Conservation (phyloP, 306 rosid species). For the Rosa lucieae region DNA sequence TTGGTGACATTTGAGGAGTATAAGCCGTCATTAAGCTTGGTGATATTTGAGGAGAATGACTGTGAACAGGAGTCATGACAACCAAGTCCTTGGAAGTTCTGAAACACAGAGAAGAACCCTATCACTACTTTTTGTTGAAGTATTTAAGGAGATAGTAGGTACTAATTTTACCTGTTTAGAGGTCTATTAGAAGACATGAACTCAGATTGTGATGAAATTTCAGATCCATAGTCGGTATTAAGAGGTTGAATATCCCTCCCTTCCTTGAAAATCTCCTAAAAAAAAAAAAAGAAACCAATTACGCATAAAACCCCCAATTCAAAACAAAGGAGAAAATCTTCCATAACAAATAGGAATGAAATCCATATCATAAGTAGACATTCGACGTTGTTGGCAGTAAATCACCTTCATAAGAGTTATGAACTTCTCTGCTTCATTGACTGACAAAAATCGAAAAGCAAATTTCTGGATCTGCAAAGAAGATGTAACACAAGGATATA, state of each 20-base stretch:
- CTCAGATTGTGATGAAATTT: constrained; percentile 63
- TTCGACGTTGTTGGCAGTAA: constrained; percentile 3
- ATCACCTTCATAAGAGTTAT: constrained; percentile 57
- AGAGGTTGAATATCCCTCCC: constrained; percentile 46
- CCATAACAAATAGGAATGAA: constrained; percentile 8
- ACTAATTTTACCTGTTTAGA: constrained; percentile 38
- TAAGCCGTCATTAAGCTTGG: constrained; percentile 4
- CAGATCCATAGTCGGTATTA: constrained; percentile 55
- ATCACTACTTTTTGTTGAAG: constrained; percentile 23
- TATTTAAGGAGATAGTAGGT: constrained; percentile 1
- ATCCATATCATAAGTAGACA: neutral
- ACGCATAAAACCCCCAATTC: constrained; percentile 9
- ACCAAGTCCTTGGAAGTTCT: constrained; percentile 53
- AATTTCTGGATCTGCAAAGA: constrained; percentile 74
- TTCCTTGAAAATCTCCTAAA: constrained; percentile 60
- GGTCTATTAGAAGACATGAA: constrained; percentile 57
- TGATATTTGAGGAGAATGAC: constrained; percentile 58
- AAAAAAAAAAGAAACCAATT: constrained; percentile 11
- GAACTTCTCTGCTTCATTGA: constrained; percentile 54
- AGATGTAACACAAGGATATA: neutral
- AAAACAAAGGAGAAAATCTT: constrained; percentile 2
- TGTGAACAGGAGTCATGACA: constrained; percentile 40
- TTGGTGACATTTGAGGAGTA: constrained; percentile 16
- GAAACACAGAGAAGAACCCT: constrained; percentile 30
- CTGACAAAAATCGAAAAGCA: constrained; percentile 66